phyloP scores from a whole-genome alignment of 805 yeast genomes.

The Candida piceae region DNA sequence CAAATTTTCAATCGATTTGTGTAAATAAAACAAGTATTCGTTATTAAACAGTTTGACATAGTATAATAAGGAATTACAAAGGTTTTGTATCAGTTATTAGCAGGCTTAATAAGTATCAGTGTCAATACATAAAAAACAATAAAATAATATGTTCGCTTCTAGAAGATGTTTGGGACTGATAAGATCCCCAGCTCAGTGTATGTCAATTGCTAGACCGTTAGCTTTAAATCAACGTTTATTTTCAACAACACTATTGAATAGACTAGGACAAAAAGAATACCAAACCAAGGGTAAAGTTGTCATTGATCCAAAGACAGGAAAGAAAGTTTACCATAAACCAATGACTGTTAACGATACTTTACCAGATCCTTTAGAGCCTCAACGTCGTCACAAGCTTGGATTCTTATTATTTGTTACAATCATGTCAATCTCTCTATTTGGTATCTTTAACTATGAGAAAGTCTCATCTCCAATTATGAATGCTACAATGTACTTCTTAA shows the following conservation, averaged over 20 bases:
- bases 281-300: slow-evolving; percentile 16
- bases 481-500: slow-evolving; percentile 78
- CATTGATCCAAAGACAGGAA: slow-evolving; percentile 20
- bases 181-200: background rate
- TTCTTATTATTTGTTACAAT: slow-evolving; percentile 47
- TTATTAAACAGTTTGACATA: too few relatives aligned
- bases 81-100: too few relatives aligned
- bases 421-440: slow-evolving; percentile 50
- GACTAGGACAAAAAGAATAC: slow-evolving; percentile 14
- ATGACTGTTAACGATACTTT: slow-evolving; percentile 68
- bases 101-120: too few relatives aligned
- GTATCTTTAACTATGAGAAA: slow-evolving; percentile 90
- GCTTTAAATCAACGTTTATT: background rate
- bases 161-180: background rate
- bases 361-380: slow-evolving; percentile 70
- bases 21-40: too few relatives aligned
- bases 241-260: background rate
- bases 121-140: too few relatives aligned
- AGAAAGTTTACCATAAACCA: slow-evolving; percentile 29
- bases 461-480: slow-evolving; percentile 83
- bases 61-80: too few relatives aligned
- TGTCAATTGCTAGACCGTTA: background rate
- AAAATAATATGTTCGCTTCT: slow-evolving; percentile 5
- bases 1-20: too few relatives aligned
- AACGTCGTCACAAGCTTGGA: slow-evolving; percentile 47